Conservation (phyloP, 116 monocot species). For the Zostera marina region DNA sequence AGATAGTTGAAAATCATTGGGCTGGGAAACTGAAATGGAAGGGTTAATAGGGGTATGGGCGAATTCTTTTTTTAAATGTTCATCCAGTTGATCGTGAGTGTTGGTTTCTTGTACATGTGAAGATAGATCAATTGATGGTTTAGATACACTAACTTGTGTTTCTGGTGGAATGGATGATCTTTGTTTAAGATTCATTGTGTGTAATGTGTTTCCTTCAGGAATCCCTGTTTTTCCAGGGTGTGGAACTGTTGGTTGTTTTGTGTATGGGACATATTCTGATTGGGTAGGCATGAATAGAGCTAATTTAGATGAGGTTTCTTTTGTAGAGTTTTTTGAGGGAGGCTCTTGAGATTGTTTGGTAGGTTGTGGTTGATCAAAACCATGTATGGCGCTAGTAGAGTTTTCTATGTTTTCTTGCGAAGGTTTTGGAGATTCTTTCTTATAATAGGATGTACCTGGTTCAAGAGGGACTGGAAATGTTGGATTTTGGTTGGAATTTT, state of each 20-base stretch:
- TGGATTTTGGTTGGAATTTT: background rate
- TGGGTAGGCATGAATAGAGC: background rate
- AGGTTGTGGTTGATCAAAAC: background rate
- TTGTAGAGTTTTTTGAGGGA: background rate
- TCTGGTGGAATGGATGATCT: no score
- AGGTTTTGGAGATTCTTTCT: background rate
- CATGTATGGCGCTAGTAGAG: background rate
- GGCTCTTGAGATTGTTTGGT: background rate
- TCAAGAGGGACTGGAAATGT: background rate
- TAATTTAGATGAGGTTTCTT: background rate
- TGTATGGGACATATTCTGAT: background rate
- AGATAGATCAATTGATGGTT: no score
- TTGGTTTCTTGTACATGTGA: no score
- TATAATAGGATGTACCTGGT: background rate
- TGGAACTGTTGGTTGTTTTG: background rate
- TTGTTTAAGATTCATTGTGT: background rate
- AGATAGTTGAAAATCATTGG: background rate
- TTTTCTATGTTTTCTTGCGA: constrained; percentile 2
- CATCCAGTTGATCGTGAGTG: no score
- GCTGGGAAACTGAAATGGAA: background rate
- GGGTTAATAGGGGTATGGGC: no score
- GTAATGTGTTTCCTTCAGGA: background rate
- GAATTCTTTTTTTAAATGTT: no score
- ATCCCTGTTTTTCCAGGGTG: background rate
- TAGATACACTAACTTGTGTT: no score